Conservation (phyloP, 176 grass and related monocot species). For the Oryza nivara region DNA sequence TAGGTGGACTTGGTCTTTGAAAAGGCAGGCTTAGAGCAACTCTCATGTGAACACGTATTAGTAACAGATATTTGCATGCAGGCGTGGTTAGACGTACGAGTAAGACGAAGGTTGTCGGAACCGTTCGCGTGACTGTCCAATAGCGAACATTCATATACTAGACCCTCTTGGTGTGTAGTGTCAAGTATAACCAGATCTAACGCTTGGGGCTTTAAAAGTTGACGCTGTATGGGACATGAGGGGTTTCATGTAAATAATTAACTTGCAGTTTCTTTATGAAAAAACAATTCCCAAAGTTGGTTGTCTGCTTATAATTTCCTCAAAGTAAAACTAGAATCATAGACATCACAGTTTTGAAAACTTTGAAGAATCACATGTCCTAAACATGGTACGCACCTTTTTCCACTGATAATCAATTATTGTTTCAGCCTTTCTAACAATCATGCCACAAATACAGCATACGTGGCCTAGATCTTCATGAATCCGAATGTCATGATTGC, state of each 20-base stretch:
- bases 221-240: background rate
- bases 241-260: background rate
- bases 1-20: too few species aligned
- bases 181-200: background rate
- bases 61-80: too few species aligned
- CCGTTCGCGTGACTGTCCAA: too few species aligned
- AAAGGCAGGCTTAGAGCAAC: too few species aligned
- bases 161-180: background rate
- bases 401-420: constrained; percentile 96
- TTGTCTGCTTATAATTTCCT: background rate
- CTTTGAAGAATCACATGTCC: constrained; percentile 4
- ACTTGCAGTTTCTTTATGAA: background rate
- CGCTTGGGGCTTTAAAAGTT: background rate
- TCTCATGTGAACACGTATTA: too few species aligned
- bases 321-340: constrained; percentile 19
- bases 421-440: constrained; percentile 87
- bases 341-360: background rate
- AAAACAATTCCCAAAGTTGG: too few species aligned
- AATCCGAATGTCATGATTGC: constrained; percentile 73
- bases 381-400: constrained; percentile 63
- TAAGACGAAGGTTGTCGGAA: too few species aligned
- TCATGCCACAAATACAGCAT: constrained; percentile 91
- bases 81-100: too few species aligned
- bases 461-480: constrained; percentile 93
- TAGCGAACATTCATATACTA: too few species aligned